Percentiles rank a stretch among this genome's conserved stretches.
phyloP scores from a whole-genome alignment of 2,329 filamentous ascomycete genomes.

The Trichoderma semiorbis region DNA sequence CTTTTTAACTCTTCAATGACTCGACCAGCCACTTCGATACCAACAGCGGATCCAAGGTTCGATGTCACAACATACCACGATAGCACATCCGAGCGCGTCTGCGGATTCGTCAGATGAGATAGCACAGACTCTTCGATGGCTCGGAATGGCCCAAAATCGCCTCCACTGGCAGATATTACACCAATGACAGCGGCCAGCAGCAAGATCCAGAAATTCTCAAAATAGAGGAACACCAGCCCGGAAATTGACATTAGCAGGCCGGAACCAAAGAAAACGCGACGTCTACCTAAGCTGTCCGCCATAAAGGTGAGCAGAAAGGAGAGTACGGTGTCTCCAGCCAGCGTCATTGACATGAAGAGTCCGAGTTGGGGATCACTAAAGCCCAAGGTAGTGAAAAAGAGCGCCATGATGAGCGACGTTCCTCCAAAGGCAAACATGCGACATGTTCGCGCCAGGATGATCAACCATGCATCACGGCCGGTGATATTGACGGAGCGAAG shows the following conservation, averaged over 20 bases:
- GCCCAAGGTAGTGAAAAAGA: constrained; percentile 55
- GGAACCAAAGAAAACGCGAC: constrained; percentile 51
- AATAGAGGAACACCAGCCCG: constrained; percentile 51
- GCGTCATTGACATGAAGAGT: constrained; percentile 62
- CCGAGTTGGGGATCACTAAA: constrained; percentile 59
- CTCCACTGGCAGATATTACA: constrained; percentile 59
- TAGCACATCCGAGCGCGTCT: constrained; percentile 59
- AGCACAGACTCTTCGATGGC: constrained; percentile 64
- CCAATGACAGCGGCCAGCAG: constrained; percentile 56
- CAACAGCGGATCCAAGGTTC: constrained; percentile 52
- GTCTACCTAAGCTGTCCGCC: constrained; percentile 56
- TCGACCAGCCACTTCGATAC: constrained; percentile 50
- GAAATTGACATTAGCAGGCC: constrained; percentile 54
- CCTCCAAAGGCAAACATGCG: constrained; percentile 64
- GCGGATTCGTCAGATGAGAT: constrained; percentile 55
- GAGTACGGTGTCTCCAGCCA: constrained; percentile 58
- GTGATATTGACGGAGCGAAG: constrained; percentile 44
- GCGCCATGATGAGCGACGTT: constrained; percentile 57
- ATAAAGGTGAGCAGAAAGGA: constrained; percentile 55
- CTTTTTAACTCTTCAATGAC: constrained; percentile 47
- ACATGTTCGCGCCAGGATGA: constrained; percentile 49
- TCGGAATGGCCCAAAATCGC: constrained; percentile 65
- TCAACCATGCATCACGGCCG: constrained; percentile 49
- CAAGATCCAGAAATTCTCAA: constrained; percentile 58
- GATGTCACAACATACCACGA: constrained; percentile 62